Evolutionary conservation across 2,329 filamentous ascomycete species (phyloP), one percentile per base, ranked within the genome.

Genomic region (Epichloe festucae): DNA sequence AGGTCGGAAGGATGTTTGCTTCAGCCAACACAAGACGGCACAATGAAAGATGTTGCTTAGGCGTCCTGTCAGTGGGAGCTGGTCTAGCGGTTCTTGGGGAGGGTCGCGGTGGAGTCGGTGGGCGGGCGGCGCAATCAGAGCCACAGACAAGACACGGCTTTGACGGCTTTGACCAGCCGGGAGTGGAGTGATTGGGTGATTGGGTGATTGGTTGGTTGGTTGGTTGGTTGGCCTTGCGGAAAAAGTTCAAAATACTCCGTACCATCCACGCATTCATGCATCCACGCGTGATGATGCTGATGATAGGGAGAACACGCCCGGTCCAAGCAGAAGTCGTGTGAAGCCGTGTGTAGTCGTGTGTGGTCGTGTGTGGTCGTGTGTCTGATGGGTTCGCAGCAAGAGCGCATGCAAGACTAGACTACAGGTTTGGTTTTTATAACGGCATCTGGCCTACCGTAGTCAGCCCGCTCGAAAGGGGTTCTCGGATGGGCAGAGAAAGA

Each of bases 1-100:
- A 42, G 53, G 47, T 48, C 21, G 31, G 15, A 48, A 40, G 39
- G 50, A 53, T 52, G 52, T 52, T 48, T 53, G 52, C 48, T 51
- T 48, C 53, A 53, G 51, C 48, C 53, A 31, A 51, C 48, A 50
- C 42, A 43, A 34, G 35, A 50, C 31, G 31, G 17, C 27, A 31
- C 27, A 3, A 35, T 35, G n/a, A 49, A 35, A 52, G 45, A 36
- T 48, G 46, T 49, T 52, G 41, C 47, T 49, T 23, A 46, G 47
- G 51, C 48, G 48, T 45, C 36, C 41, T 39, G 48, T 8, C 17
- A 21, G 48, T 50, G 41, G 41, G 48, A 50, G 41, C 39, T 46
- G 51, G 41, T 42, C 47, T 43, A 19, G 41, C 38, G 41, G 48
- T 38, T 46, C 41, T 44, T 38, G 48, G 41, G 41, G 51, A 42